Base-by-base conservation (phyloP, 768 basidiomycete genomes). In the Pleurotus citrinopileatus region DNA sequence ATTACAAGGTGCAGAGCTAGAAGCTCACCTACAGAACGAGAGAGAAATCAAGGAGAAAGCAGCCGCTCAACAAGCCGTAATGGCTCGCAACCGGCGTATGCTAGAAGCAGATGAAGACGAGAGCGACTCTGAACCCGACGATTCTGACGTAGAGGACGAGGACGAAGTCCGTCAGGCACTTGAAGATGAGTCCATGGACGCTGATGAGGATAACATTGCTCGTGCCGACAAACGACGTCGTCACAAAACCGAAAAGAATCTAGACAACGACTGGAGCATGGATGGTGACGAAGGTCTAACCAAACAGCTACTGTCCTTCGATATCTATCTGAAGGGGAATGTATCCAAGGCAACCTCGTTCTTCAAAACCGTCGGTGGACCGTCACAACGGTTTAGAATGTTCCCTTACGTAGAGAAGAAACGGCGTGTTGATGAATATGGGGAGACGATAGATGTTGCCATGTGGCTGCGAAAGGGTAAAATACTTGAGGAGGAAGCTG, bases 301-400 rank as follows among this genome's bases (percentile, higher is more conserved):
- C 12, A 86, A 83, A 61, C 85, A 89, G 36, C 69, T 88, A 51
- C 70, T 95, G 34, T 95, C 92, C 1, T 99, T 91, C 62, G 97
- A 99, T 69, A 97, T 98, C 60, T 98, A 93, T 67, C 79, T 98
- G 57, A 97, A 96, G 67, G 95, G 95, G n/a, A 94, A 96, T 58
- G 91, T 94, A 42, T 86, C 89, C 23, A 89, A 90, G 59, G 77
- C 88, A 22, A 89, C 84, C 1, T 86, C 87, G 2, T 94, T 94
- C 73, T 96, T 94, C 78, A 94, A 93, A 67, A 87, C 74, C 55
- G 73, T 83, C 7, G 83, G 83, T 12, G 76, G 78, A 8, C 86
- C 89, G 59, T 73, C 80, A 13, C 91, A 89, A 58, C 77, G 97
- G 50, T 98, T 91, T 68, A 80, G 96, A 59, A 98, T 98, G 94